Conservation (phyloP, 129 eudicot genomes). For the Centrapalus pauciflorus region DNA sequence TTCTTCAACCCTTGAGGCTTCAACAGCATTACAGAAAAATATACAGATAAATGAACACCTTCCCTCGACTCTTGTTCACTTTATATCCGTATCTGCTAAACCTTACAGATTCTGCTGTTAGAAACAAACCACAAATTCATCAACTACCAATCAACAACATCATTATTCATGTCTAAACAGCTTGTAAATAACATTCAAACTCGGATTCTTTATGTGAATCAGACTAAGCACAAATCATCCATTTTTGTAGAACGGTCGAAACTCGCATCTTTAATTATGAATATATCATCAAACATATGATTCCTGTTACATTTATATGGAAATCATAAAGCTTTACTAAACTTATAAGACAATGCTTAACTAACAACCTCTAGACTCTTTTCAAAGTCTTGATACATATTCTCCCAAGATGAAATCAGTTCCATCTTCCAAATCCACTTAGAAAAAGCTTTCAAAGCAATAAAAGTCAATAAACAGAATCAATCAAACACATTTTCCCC, state of each 20-base stretch:
- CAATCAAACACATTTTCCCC: slow-evolving; percentile 16
- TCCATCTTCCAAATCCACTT: neutral
- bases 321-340: neutral
- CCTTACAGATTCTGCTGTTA: neutral
- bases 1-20: neutral
- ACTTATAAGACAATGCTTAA: neutral
- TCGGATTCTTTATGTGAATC: no score
- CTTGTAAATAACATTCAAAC: neutral
- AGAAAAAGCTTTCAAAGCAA: slow-evolving; percentile 3
- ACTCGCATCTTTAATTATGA: no score
- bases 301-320: no score
- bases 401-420: neutral
- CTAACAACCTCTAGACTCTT: neutral
- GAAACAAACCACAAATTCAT: neutral
- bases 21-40: neutral
- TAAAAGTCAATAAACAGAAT: neutral
- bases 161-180: neutral
- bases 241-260: neutral
- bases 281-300: no score
- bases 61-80: slow-evolving; percentile 3
- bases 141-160: neutral
- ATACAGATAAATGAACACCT: neutral
- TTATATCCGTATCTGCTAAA: slow-evolving; percentile 5
- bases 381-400: no score
- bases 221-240: no score